phyloP scores from a whole-genome alignment of 1,139 yeast genomes.

The Suhomyces yuchorum region DNA sequence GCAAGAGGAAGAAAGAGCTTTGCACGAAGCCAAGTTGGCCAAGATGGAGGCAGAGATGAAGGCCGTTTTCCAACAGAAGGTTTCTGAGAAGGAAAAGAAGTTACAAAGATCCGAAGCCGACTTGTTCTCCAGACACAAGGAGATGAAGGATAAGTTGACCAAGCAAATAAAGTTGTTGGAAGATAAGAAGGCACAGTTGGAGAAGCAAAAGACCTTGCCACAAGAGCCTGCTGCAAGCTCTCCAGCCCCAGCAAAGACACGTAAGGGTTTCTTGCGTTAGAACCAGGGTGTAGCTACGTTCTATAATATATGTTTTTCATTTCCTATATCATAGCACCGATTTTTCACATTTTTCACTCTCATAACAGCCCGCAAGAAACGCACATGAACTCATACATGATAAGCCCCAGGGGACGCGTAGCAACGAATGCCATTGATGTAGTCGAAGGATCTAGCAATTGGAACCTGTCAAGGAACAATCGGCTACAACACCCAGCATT shows the following conservation, averaged over 20 bases:
- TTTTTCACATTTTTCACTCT: neutral
- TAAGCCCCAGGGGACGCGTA: no score
- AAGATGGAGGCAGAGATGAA: conserved; percentile 98
- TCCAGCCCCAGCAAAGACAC: conserved; percentile 52
- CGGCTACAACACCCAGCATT: no score
- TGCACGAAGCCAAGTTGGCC: conserved; percentile 91
- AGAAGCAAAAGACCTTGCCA: conserved; percentile 56
- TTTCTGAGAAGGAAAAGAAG: conserved; percentile 94
- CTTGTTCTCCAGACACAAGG: conserved; percentile 91
- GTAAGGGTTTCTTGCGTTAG: conserved; percentile 65
- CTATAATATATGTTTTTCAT: conserved; percentile 5
- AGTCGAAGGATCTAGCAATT: no score
- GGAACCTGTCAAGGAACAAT: no score
- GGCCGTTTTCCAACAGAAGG: conserved; percentile 94
- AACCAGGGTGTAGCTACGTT: neutral
- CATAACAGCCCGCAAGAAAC: no score
- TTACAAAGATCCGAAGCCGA: conserved; percentile 97
- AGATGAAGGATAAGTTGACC: conserved; percentile 91
- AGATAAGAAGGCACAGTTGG: conserved; percentile 85
- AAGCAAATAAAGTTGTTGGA: conserved; percentile 88
- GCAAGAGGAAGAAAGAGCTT: conserved; percentile 90
- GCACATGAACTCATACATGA: no score
- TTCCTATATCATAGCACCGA: neutral
- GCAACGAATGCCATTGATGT: no score
- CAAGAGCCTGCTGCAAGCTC: conserved; percentile 37